Evolutionary conservation across 441 rosid genomes (phyloP).

Genomic region (Jatropha multifida): DNA sequence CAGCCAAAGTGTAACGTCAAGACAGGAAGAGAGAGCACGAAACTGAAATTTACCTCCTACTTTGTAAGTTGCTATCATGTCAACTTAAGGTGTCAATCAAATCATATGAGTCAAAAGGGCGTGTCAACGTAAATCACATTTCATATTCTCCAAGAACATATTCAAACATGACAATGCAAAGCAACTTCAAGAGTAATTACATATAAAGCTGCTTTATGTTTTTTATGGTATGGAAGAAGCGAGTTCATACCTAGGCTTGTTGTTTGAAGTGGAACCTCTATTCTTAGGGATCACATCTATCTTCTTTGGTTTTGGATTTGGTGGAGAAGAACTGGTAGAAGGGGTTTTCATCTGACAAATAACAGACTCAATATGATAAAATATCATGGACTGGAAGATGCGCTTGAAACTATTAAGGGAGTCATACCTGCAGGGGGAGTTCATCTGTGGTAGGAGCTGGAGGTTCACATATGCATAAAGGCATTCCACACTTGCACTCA

Average conservation of each 20-base stretch:
- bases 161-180: neutral
- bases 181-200: neutral
- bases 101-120: neutral
- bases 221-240: neutral
- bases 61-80: neutral
- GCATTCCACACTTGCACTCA: slow-evolving; percentile 97
- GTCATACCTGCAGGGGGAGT: slow-evolving; percentile 37
- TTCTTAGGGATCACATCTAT: slow-evolving; percentile 45
- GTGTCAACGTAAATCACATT: neutral
- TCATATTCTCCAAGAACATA: neutral
- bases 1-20: neutral
- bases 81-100: neutral
- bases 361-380: slow-evolving; percentile 18
- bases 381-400: neutral
- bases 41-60: neutral
- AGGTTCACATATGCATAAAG: slow-evolving; percentile 84
- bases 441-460: slow-evolving; percentile 42
- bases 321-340: slow-evolving; percentile 36
- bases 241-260: slow-evolving; percentile 50
- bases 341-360: slow-evolving; percentile 40
- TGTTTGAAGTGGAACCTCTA: slow-evolving; percentile 71
- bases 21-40: neutral
- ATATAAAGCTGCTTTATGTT: neutral
- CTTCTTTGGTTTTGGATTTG: slow-evolving; percentile 54
- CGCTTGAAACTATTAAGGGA: slow-evolving; percentile 9